A percentile compares a stretch with the other conserved stretches of the same genome.
These are phyloP conservation scores for Jatropha multifida DNA, from an alignment of 441 rosid genomes.

Conservation along the genomic window DNA sequence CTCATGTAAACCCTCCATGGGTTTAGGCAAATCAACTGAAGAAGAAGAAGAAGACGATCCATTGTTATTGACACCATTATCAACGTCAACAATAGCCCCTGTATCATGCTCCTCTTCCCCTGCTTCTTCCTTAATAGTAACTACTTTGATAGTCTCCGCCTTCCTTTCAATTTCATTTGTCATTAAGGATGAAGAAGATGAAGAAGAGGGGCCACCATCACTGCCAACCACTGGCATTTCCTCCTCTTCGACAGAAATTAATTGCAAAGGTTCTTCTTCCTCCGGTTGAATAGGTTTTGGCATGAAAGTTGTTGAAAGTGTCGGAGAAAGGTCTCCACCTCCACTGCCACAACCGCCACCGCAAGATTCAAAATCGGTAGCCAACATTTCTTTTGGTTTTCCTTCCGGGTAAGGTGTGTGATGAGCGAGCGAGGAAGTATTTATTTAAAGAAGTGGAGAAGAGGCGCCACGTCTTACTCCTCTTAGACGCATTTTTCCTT, in stretches of 20 bases:
- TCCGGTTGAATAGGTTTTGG: not conserved
- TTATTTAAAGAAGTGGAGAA: not conserved
- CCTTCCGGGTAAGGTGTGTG: not conserved
- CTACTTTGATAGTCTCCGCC: constrained; percentile 8
- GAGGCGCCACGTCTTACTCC: constrained; percentile 3
- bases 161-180: not conserved
- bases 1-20: constrained; percentile 54
- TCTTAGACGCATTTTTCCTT: not conserved
- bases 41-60: constrained; percentile 35
- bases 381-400: constrained; percentile 1
- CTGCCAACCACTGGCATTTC: not conserved
- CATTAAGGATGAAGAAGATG: constrained; percentile 10
- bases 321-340: not conserved
- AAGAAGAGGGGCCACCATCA: constrained; percentile 4
- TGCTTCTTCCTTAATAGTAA: constrained; percentile 20
- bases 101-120: constrained; percentile 10
- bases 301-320: not conserved
- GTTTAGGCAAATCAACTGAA: constrained; percentile 34
- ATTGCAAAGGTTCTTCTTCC: not conserved
- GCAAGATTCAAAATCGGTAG: not conserved
- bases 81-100: not conserved
- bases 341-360: not conserved
- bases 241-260: not conserved
- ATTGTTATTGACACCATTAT: not conserved
- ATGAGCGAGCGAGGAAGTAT: not conserved